Evolutionary conservation across 2,329 filamentous ascomycete genomes (phyloP), one percentile per base, ranked within the genome.

Genomic region (Sclerotinia minor): DNA sequence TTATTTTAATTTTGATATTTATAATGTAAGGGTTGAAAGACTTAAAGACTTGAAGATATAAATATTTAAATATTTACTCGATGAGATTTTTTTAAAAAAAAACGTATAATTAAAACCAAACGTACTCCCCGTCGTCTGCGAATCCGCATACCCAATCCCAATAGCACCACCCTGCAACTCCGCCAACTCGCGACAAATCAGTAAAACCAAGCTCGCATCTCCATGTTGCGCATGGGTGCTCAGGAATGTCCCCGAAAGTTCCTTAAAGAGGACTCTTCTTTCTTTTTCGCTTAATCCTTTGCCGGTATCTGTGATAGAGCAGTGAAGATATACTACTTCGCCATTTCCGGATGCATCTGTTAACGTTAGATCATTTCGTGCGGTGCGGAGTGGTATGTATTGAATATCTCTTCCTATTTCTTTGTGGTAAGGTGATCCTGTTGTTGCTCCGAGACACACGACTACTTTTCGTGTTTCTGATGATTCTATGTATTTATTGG

Each of bases 71-170:
- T n/a, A n/a, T n/a, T n/a, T n/a, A n/a, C n/a, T n/a, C n/a, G n/a
- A n/a, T n/a, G n/a, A n/a, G n/a, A n/a, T n/a, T n/a, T n/a, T n/a
- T n/a, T n/a, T n/a, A n/a, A n/a, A n/a, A n/a, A n/a, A n/a, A n/a
- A n/a, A n/a, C n/a, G n/a, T n/a, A n/a, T 61, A 49, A 61, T n/a
- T n/a, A 32, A 61, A 61, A 32, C 44, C 44, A 15, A 49, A 61
- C 1, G 26, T 49, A 44, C 44, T 49, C 32, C 58, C 58, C 7
- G 5, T 61, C 32, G 26, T 26, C 32, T 45, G 41, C 11, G 41
- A n/a, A n/a, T 49, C 41, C 19, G 19, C 6, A 26, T 49, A 47
- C 3, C 58, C 45, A 21, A 61, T 35, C 7, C 58, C 58, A 24
- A 61, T 61, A 7, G 41, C 58, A 9, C 58, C 58, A n/a, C 58